Evolutionary conservation across 345 rosid genomes (phyloP).

Genomic region (Melastoma malabathricum): DNA sequence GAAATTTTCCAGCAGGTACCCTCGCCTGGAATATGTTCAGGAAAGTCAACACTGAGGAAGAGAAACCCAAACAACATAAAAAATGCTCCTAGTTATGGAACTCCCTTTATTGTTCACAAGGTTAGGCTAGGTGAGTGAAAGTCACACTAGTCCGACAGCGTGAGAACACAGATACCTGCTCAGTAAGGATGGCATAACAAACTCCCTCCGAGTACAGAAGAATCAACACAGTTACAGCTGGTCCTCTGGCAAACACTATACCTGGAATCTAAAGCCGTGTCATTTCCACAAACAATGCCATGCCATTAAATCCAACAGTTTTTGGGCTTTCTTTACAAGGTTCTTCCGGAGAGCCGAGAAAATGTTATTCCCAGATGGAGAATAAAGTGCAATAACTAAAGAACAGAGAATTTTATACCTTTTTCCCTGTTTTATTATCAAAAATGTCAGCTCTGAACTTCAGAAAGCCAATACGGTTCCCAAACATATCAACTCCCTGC

Average conservation of each 20-base stretch:
- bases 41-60: neutral
- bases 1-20: constrained; percentile 69
- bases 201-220: constrained; percentile 58
- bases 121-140: too few relatives aligned
- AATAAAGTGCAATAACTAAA: neutral
- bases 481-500: constrained; percentile 94
- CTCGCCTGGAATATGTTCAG: constrained; percentile 41
- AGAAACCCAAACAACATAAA: neutral
- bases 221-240: constrained; percentile 76
- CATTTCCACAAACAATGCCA: constrained; percentile 7
- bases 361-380: too few relatives aligned
- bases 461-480: constrained; percentile 62
- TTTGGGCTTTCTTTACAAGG: too few relatives aligned
- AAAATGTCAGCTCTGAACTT: constrained; percentile 75
- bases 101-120: too few relatives aligned
- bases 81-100: too few relatives aligned
- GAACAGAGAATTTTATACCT: constrained; percentile 26
- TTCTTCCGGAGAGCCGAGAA: too few relatives aligned
- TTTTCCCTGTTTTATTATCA: constrained; percentile 44
- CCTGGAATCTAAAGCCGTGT: constrained; percentile 70
- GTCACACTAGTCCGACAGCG: too few relatives aligned
- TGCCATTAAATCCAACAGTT: too few relatives aligned
- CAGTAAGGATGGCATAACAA: constrained; percentile 76
- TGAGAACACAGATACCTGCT: constrained; percentile 41
- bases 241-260: constrained; percentile 91